Conservation (phyloP, 441 rosid genomes). For the Biscutella auriculata region DNA sequence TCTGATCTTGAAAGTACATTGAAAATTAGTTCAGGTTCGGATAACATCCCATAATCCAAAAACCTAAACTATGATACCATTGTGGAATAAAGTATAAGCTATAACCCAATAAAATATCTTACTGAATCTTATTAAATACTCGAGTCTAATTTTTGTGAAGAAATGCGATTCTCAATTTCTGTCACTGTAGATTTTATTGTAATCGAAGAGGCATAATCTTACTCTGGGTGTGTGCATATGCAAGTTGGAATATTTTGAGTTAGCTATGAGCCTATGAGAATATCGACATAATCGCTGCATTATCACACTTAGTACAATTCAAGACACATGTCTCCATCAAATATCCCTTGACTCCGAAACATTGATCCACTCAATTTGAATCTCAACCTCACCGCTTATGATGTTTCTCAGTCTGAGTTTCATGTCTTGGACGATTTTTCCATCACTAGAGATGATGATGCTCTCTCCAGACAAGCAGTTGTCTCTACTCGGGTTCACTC, state of each 20-base stretch:
- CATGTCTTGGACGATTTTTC: constrained; percentile 15
- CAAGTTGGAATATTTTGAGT: neutral
- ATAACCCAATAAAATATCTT: no score
- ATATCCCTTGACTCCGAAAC: constrained; percentile 20
- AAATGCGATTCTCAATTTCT: no score
- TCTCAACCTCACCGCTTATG: constrained; percentile 12
- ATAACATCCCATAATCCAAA: no score
- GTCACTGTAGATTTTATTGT: no score
- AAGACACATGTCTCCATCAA: neutral
- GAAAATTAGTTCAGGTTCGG: no score
- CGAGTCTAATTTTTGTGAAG: no score
- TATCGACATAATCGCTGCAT: neutral
- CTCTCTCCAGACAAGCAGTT: constrained; percentile 18
- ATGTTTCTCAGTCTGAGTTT: constrained; percentile 16
- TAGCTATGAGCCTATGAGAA: neutral
- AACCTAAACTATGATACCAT: no score
- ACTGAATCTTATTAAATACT: no score
- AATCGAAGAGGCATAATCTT: neutral
- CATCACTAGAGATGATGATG: neutral
- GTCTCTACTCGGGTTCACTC: neutral
- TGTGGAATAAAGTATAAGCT: no score
- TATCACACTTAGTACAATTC: neutral
- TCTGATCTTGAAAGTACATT: no score
- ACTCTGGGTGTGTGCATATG: neutral
- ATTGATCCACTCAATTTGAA: constrained; percentile 35